Evolutionary conservation across 1,284 basidiomycete genomes (phyloP), one percentile per base, ranked within the genome.

Genomic region (Cystobasidium pallidum): DNA sequence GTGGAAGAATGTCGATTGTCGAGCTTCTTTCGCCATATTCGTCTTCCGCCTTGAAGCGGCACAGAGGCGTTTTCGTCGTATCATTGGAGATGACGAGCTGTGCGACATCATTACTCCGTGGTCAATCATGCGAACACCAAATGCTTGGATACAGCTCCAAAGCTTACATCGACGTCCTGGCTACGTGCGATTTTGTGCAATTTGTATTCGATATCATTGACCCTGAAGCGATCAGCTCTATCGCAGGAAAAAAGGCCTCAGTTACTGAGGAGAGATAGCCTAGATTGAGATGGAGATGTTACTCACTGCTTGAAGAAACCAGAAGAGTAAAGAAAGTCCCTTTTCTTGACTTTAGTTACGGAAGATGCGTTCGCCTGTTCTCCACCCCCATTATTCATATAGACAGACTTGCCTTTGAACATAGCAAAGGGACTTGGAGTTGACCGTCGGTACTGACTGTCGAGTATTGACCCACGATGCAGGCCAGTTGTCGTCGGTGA

Each of bases 271-370:
- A 34, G 36, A 26, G 1, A 39, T 26, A 30, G 2, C 52, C 6
- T 39, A 39, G 28, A n/a, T 19, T 26, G 2, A 34, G 1, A n/a
- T 2, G 11, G 19, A 7, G 1, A 1, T 17, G 7, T n/a, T 15
- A 43, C 58, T 61, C 39, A 61, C 58, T 61, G 58, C 19, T 39
- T 39, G 26, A 61, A 61, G 3, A 61, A 21, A 7, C 58, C 58
- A 8, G 36, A 43, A 0, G 58, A 61, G 24, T 61, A 61, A 1
- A 61, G 39, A 24, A 61, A 61, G 39, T 61, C 39, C 19, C 58
- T 61, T 19, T n/a, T 43, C 58, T 61, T 61, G 13, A 61, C 58
- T 28, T 43, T 61, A 1, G 26, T 24, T 10, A 34, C 55, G 11
- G 55, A 58, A n/a, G 19, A n/a, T 43, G 39, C 17, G n/a, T n/a